Base-by-base conservation (phyloP, 2,329 filamentous ascomycete species). In the Diaporthe sp. region DNA sequence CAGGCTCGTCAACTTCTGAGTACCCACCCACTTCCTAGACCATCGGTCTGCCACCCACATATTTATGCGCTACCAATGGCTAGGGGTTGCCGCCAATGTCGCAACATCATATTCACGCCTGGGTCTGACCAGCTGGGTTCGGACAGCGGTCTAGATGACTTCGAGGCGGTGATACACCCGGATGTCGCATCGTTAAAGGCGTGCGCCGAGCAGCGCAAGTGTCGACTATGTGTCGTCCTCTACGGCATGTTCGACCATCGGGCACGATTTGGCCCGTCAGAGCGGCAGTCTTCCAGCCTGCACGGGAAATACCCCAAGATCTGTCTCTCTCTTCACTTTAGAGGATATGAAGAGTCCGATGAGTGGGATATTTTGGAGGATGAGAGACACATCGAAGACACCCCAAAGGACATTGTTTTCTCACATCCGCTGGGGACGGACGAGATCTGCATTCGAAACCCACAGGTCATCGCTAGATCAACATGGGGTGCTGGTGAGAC, bases 291-390 rank as follows among this genome's bases (percentile, higher is more conserved):
- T 7, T 42, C 49, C 28, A 39, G 31, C 5, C 12, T 72, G 22
- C 20, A 20, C 6, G 44, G 58, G 8, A 51, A 20, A 12, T 34
- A 51, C 12, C 22, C 22, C 15, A 61, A 42, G 17, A 61, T 61
- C 15, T 61, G 37, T 28, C 58, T 61, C 1, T 61, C 58, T 25
- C 58, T 61, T 25, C 37, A 61, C 58, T 61, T 42, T 9, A 31
- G 25, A 8, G 57, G 57, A 20, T 34, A 63, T 39, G 55, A 51
- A 61, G 42, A 55, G 28, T 72, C 44, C 2, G 70, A 51, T n/a
- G 55, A 63, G 20, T 72, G 70, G 70, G 70, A 61, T 20, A 61
- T 72, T 15, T 25, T 72, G 7, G 70, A 72, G 53, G 70, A 72
- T 47, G 22, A 51, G 28, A 57, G 22, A 39, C 70, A 72, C 4